phyloP scores from a whole-genome alignment of 2,329 filamentous ascomycete species.

The Rugonectria rugulosa region DNA sequence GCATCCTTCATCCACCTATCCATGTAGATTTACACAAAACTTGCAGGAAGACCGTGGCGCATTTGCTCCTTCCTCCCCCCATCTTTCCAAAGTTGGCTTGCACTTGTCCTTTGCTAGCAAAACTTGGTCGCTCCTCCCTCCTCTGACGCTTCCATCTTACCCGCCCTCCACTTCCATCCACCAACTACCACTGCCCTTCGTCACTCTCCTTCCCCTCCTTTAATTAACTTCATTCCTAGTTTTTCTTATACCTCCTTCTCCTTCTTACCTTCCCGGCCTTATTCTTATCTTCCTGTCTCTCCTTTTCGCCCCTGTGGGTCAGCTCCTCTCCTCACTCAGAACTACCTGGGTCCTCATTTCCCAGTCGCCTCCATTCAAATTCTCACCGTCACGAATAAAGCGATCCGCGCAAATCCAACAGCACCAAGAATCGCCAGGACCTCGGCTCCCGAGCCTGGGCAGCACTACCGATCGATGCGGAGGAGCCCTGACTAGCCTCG shows the following conservation, averaged over 20 bases:
- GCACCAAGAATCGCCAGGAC: slow-evolving; percentile 3
- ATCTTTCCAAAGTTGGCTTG: neutral
- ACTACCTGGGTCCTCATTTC: neutral
- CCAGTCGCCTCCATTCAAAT: neutral
- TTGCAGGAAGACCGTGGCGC: neutral
- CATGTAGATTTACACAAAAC: neutral
- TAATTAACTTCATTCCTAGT: neutral
- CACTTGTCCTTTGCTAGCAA: slow-evolving; percentile 4
- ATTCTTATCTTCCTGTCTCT: neutral
- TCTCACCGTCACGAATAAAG: slow-evolving; percentile 8
- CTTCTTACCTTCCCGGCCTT: neutral
- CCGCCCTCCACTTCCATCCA: slow-evolving; percentile 7
- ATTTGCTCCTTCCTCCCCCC: neutral
- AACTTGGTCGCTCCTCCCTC: slow-evolving; percentile 6
- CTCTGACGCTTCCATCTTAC: slow-evolving; percentile 9
- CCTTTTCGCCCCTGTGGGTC: neutral
- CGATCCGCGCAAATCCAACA: slow-evolving; percentile 9
- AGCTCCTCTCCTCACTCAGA: neutral
- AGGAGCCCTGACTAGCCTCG: slow-evolving; percentile 19
- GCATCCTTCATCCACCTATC: neutral
- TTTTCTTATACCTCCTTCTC: neutral
- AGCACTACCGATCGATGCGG: slow-evolving; percentile 28
- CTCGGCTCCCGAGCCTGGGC: slow-evolving; percentile 38
- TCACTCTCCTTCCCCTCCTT: neutral
- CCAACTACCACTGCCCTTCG: neutral